Conservation (phyloP, 371 early-diverging fungal genomes). For the Blakeslea trispora region DNA sequence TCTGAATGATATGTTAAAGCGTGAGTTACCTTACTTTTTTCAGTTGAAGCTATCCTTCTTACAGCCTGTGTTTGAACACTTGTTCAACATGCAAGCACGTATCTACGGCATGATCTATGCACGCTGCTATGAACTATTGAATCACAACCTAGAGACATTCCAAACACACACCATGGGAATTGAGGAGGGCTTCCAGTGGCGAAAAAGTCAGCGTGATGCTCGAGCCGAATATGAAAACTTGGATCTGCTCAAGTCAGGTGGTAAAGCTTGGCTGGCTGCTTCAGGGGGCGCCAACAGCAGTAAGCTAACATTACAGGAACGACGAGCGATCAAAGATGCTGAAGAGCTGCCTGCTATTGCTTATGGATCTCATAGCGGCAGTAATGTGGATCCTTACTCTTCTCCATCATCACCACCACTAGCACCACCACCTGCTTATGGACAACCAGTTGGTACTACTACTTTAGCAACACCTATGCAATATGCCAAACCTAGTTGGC, state of each 20-base stretch:
- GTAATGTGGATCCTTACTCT: constrained; percentile 3
- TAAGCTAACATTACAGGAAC: constrained; percentile 33
- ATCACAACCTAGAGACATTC: constrained; percentile 32
- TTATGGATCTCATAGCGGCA: neutral
- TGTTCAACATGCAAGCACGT: constrained; percentile 68
- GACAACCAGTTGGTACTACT: constrained; percentile 8
- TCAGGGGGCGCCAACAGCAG: constrained; percentile 36
- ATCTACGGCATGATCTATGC: constrained; percentile 59
- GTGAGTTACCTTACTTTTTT: constrained; percentile 68
- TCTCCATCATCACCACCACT: neutral
- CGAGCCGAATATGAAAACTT: constrained; percentile 36
- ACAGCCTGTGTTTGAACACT: constrained; percentile 70
- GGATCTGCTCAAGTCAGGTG: constrained; percentile 40
- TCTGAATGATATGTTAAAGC: constrained; percentile 64
- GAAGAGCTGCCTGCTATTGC: constrained; percentile 4
- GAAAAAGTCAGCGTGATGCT: constrained; percentile 28
- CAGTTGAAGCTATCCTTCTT: constrained; percentile 57
- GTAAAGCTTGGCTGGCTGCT: constrained; percentile 42
- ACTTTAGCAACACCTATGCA: constrained; percentile 2
- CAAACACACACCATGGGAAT: constrained; percentile 35
- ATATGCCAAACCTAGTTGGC: constrained; percentile 2
- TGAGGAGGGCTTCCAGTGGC: constrained; percentile 31
- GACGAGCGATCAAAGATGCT: constrained; percentile 22
- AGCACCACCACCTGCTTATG: constrained; percentile 31
- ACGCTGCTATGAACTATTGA: constrained; percentile 46